phyloP scores from a whole-genome alignment of 2,329 filamentous ascomycete species.

The Leptographium flavum region DNA sequence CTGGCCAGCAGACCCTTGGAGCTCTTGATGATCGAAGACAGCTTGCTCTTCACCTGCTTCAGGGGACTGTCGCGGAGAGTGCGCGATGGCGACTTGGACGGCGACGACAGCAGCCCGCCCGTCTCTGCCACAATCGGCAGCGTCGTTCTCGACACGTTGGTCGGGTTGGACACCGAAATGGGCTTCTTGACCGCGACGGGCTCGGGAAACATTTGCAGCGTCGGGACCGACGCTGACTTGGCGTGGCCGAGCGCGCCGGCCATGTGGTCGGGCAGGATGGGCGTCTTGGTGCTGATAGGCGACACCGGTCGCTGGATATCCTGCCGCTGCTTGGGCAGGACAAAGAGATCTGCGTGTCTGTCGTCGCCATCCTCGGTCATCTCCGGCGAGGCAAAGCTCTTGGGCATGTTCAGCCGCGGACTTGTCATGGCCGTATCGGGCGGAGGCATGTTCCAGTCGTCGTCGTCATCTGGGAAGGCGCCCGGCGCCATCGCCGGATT shows the following conservation, averaged over 20 bases:
- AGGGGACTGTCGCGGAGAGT: conserved; percentile 59
- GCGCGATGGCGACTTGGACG: conserved; percentile 41
- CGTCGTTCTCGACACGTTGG: conserved; percentile 8
- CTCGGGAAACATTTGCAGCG: conserved; percentile 24
- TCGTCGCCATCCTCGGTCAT: not conserved
- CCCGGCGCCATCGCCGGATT: conserved; percentile 31
- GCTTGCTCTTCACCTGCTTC: conserved; percentile 82
- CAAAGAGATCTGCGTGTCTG: conserved; percentile 28
- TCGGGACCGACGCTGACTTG: conserved; percentile 51
- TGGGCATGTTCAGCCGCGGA: conserved; percentile 38
- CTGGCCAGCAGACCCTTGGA: conserved; percentile 78
- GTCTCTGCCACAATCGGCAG: conserved; percentile 33
- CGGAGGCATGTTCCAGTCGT: conserved; percentile 47
- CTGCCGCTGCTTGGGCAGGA: conserved; percentile 25
- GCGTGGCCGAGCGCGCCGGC: conserved; percentile 27
- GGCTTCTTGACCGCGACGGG: conserved; percentile 38
- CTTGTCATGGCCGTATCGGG: conserved; percentile 26
- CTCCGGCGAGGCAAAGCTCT: conserved; percentile 32
- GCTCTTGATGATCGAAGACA: conserved; percentile 80
- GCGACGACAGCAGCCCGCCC: conserved; percentile 26
- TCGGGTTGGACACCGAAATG: conserved; percentile 43
- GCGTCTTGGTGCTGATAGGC: conserved; percentile 17
- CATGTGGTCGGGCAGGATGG: conserved; percentile 2
- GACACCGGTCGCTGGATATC: conserved; percentile 18
- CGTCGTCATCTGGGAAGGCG: conserved; percentile 47